Conservation (phyloP, 306 rosid species). For the Prosopis cineraria region DNA sequence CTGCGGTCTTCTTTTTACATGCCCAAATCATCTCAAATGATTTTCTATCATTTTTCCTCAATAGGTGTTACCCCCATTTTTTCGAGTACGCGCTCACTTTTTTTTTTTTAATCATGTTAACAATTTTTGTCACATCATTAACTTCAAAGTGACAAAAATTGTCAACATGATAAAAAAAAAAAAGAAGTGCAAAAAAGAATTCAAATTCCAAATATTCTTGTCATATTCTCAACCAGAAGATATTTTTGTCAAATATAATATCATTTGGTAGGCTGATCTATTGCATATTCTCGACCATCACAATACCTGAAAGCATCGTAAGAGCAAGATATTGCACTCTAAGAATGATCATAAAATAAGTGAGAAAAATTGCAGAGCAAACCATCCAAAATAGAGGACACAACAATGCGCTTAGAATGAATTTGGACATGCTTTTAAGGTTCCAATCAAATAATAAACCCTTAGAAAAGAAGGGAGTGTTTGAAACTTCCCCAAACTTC, state of each 20-base stretch:
- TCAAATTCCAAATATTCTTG: not conserved
- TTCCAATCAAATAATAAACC: not conserved
- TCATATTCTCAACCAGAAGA: too few relatives aligned
- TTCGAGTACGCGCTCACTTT: too few relatives aligned
- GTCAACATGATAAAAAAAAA: too few relatives aligned
- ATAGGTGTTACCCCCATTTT: too few relatives aligned
- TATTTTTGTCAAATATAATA: too few relatives aligned
- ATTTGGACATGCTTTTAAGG: not conserved
- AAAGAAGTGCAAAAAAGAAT: not conserved
- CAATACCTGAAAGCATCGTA: not conserved
- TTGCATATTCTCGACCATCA: constrained; percentile 21
- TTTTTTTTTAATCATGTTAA: too few relatives aligned
- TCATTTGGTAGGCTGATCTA: constrained; percentile 6
- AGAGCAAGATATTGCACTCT: not conserved
- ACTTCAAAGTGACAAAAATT: constrained; percentile 5
- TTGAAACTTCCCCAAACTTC: not conserved
- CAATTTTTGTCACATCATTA: too few relatives aligned
- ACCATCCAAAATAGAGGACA: not conserved
- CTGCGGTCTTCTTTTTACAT: too few relatives aligned
- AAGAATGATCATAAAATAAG: not conserved
- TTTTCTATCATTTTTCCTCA: too few relatives aligned
- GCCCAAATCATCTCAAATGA: too few relatives aligned
- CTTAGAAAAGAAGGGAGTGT: constrained; percentile 1
- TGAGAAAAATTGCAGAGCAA: constrained; percentile 7
- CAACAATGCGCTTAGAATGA: not conserved